phyloP scores from a whole-genome alignment of 805 yeast genomes.

The Metschnikowia vanudenii region DNA sequence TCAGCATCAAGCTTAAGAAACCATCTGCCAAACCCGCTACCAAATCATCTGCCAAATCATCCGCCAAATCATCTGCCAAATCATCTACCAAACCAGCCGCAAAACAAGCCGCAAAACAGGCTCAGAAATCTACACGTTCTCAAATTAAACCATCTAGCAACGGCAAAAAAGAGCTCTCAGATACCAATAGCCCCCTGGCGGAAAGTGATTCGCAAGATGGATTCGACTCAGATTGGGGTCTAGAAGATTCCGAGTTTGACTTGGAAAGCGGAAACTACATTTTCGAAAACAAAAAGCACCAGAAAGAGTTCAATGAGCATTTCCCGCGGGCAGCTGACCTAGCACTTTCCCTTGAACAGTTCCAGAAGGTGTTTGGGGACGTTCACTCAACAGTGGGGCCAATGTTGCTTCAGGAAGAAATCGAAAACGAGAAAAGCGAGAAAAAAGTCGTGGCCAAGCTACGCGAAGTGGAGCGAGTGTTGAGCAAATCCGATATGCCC shows the following conservation, averaged over 20 bases:
- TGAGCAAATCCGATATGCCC: conserved; percentile 25
- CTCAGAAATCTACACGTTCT: conserved; percentile 4
- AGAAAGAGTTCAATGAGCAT: conserved; percentile 23
- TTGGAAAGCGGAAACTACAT: conserved; percentile 36
- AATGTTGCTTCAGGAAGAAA: conserved; percentile 12
- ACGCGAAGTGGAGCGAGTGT: conserved; percentile 19
- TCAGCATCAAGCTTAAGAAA: conserved; percentile 20
- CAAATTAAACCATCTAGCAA: neutral
- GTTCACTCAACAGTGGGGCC: conserved; percentile 19
- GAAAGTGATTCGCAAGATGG: conserved; percentile 6
- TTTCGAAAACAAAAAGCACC: conserved; percentile 33
- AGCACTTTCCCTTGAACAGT: conserved; percentile 16
- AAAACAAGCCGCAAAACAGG: conserved; percentile 12
- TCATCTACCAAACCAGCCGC: conserved; percentile 4
- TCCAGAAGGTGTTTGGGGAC: conserved; percentile 21
- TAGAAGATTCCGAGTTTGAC: conserved; percentile 32
- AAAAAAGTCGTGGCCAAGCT: conserved; percentile 18
- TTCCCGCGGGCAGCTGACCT: conserved; percentile 29
- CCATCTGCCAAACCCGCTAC: neutral
- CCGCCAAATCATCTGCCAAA: neutral
- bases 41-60: too few species aligned
- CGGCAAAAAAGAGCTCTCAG: neutral
- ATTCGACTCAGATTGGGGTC: conserved; percentile 42
- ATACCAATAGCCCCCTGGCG: neutral
- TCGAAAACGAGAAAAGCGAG: conserved; percentile 12